Evolutionary conservation across 2,329 filamentous ascomycete species (phyloP).

Genomic region (Alternaria angustiovoidea): DNA sequence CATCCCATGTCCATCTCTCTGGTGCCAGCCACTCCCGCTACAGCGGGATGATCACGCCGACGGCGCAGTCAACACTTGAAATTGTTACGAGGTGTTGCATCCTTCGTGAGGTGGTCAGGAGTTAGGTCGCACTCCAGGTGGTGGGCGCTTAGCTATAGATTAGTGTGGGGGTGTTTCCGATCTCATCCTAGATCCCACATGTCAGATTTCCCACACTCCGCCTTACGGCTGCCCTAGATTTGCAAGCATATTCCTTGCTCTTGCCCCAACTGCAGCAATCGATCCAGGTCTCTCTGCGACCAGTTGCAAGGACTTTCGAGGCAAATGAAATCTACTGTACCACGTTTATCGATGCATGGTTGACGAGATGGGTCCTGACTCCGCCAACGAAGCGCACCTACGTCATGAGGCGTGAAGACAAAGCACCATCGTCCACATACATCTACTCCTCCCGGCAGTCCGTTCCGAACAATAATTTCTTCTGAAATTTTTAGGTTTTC

Average conservation of each 20-base stretch:
- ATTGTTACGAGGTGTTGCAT: background rate
- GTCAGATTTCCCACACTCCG: background rate
- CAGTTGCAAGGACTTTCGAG: background rate
- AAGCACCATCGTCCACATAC: background rate
- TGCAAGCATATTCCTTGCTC: background rate
- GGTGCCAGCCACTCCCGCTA: background rate
- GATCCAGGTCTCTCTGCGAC: background rate
- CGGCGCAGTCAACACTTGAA: background rate
- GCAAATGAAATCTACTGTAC: background rate
- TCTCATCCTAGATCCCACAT: background rate
- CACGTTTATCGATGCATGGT: background rate
- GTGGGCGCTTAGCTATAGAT: background rate
- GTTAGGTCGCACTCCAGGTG: background rate
- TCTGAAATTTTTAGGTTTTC: background rate
- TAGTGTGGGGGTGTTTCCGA: conserved; percentile 1
- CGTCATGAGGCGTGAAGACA: background rate
- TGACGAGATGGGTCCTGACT: background rate
- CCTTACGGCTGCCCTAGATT: background rate
- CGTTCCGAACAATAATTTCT: background rate
- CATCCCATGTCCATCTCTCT: background rate
- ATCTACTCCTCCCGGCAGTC: background rate
- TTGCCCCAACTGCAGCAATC: background rate
- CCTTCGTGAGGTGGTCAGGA: background rate
- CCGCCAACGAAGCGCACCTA: background rate
- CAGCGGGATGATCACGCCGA: background rate